phyloP scores from a whole-genome alignment of 768 basidiomycete genomes.

The Hemileccinum rubropunctum region DNA sequence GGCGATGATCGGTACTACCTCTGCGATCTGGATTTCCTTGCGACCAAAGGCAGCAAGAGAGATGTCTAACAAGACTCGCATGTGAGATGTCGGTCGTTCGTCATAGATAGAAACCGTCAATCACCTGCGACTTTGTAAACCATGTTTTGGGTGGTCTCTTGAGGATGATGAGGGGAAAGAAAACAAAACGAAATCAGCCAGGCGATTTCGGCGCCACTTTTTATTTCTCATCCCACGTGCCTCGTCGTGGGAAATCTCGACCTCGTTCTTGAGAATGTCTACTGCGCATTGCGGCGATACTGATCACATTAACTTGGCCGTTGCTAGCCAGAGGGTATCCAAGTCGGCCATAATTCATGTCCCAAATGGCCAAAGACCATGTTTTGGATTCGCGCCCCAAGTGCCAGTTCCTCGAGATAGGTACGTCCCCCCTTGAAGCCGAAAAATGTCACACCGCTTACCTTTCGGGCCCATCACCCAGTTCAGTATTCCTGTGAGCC shows the following conservation, averaged over 20 bases:
- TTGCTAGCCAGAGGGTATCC: too few relatives aligned
- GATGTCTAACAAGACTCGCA: slow-evolving; percentile 51
- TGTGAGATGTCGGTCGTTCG: neutral
- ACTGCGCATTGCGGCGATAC: neutral
- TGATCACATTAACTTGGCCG: too few relatives aligned
- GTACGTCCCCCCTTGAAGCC: slow-evolving; percentile 12
- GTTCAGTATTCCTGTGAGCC: slow-evolving; percentile 65
- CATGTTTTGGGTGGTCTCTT: slow-evolving; percentile 52
- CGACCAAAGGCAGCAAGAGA: slow-evolving; percentile 99
- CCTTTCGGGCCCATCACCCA: slow-evolving; percentile 4
- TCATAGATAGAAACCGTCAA: slow-evolving; percentile 2
- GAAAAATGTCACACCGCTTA: slow-evolving; percentile 3
- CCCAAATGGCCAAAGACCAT: neutral
- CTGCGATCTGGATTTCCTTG: slow-evolving; percentile 99
- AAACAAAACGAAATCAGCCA: slow-evolving; percentile 12
- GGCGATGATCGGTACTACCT: slow-evolving; percentile 51
- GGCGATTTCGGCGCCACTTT: slow-evolving; percentile 24
- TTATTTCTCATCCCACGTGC: slow-evolving; percentile 33
- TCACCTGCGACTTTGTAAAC: slow-evolving; percentile 89
- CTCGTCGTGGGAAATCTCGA: slow-evolving; percentile 24
- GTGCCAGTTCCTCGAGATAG: slow-evolving; percentile 67
- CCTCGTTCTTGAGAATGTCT: slow-evolving; percentile 11
- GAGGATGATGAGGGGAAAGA: slow-evolving; percentile 26
- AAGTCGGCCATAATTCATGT: slow-evolving; percentile 5
- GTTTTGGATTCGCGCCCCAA: slow-evolving; percentile 13